Base-by-base conservation (phyloP, 805 yeast species). In the Geotrichum ghanense region DNA sequence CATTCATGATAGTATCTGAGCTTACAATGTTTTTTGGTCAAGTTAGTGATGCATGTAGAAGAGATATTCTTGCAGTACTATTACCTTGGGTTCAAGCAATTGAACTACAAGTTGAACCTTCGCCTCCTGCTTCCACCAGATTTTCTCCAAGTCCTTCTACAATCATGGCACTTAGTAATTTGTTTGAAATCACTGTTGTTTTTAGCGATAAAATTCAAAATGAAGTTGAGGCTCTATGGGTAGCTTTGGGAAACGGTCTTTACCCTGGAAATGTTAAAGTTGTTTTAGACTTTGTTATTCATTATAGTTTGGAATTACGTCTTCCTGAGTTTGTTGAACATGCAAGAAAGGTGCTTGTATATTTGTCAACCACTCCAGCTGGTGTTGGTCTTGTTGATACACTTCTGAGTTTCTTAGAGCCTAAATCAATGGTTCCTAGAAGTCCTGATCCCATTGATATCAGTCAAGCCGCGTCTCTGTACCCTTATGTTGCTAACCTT, bases 211-310 rank as follows among this genome's bases (percentile, higher is more conserved):
- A 71, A 12, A 78, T 86, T 53, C 85, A 86, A 41, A 83, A 82
- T 55, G 97, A 88, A 55, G 86, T 92, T 9, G 97, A 89, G 61
- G 95, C 95, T 0, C 64, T 92, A 20, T 92, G 99, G 99, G 87
- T 85, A 3, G 90, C 97, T 0, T 68, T 92, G n/a, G 95, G 94
- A 1, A 77, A 75, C 44, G 85, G 83, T 3, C 73, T 75, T n/a
- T 73, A 76, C 23, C 72, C 75, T 24, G 71, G 68, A n/a, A 88
- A 90, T 56, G 80, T 81, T 19, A 78, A 78, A 41, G 79, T 76
- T 1, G 83, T 87, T 19, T 64, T 86, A 57, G 83, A 80, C 41
- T 92, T 79, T 57, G 68, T 87, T 41, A 69, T 85, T 41, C 72
- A 71, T 20, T 76, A 80, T 27, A 80, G 95, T 34, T 66, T 89